Conservation (phyloP, 23 red algal species). For the Agarophyton chilense region DNA sequence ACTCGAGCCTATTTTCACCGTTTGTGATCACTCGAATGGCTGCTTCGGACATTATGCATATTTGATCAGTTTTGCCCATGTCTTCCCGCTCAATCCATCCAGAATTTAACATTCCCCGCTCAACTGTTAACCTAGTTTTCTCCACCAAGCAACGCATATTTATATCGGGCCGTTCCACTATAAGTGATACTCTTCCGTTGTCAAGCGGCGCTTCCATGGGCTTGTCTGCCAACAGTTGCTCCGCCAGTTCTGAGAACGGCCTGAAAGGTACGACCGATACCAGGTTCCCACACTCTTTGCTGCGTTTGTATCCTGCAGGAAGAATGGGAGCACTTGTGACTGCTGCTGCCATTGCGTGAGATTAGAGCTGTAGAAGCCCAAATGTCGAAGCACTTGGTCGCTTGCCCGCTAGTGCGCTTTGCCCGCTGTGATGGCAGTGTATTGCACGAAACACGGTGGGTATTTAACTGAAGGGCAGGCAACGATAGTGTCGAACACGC, state of each 20-base stretch:
- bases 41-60: conserved; percentile 52
- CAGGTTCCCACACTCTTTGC: background rate
- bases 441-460: too few relatives aligned
- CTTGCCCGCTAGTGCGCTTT: too few relatives aligned
- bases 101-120: conserved; percentile 12
- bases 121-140: background rate
- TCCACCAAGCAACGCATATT: conserved; percentile 27
- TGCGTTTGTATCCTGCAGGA: background rate
- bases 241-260: background rate
- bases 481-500: too few relatives aligned
- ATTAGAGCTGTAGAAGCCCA: too few relatives aligned
- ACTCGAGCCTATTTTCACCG: conserved; percentile 13
- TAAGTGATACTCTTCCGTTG: conserved; percentile 20
- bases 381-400: too few relatives aligned
- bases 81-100: conserved; percentile 29
- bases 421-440: too few relatives aligned
- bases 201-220: background rate
- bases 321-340: background rate
- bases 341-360: background rate
- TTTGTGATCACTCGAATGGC: conserved; percentile 48
- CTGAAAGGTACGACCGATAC: background rate
- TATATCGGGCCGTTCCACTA: conserved; percentile 28
- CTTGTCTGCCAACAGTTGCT: background rate
- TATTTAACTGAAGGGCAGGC: too few relatives aligned
- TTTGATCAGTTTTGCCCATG: conserved; percentile 9